Base-by-base conservation (phyloP, 2,329 filamentous ascomycete species). In the Penicillium digitatum region DNA sequence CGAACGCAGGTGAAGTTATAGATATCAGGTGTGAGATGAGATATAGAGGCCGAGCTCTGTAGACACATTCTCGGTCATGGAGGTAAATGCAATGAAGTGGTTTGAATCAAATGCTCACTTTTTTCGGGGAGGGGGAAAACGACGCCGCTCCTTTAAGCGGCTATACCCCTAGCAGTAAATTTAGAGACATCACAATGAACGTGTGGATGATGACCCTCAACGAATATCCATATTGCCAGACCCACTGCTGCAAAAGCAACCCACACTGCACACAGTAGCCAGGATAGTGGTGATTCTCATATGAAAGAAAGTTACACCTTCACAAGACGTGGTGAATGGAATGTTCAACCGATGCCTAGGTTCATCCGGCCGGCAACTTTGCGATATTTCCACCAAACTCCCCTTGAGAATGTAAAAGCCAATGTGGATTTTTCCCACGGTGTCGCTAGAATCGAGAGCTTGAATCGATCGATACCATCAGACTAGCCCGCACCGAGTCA, bases 1-100 rank as follows among this genome's bases (percentile, higher is more conserved):
- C 59, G 59, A 11, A 58, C 50, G 37, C 61, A 65, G 50, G 60
- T 61, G 32, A 71, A 71, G 61, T 39, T 71, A 26, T 70, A 60
- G 48, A 54, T 18, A 48, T 38, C 22, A 39, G 38, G 20, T 48
- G 9, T 40, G 26, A 20, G 24, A 12, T 22, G 34, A 24, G 14
- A 12, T 40, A 8, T 12, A 9, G 14, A 27, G 20, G 27, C 11
- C 0, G n/a, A 32, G 4, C 2, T 34, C 11, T 26, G 16, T 27
- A 24, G 27, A 48, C 34, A 27, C 14, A 27, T 14, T 3, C 1
- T 11, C 8, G 20, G 5, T 3, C 9, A n/a, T 8, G n/a, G 18
- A n/a, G 16, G 29, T 9, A 31, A 48, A 32, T 31, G n/a, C 48
- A 40, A 34, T 18, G 44, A 53, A 20, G 2, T 26, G 20, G 27